A percentile compares a stretch with the other conserved stretches of the same genome.
These are phyloP conservation scores for Carex sylvatica DNA, from an alignment of 202 grass and related monocot genomes.

Conservation along the genomic window DNA sequence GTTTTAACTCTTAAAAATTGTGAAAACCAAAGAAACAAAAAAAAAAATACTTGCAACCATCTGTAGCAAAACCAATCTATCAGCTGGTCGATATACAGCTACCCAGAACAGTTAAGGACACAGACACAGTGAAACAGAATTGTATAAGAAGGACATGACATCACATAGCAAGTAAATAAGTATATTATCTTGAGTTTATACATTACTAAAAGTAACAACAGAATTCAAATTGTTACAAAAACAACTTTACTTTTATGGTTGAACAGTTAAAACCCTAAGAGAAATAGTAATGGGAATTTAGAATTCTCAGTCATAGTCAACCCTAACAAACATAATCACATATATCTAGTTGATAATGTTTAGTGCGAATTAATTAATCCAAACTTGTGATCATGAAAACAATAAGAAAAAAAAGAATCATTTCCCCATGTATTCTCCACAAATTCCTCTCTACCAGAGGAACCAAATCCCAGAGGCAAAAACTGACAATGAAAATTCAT, in stretches of 20 bases:
- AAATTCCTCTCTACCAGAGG: not conserved
- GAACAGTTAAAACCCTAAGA: not conserved
- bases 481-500: not conserved
- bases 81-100: not conserved
- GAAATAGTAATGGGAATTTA: not conserved
- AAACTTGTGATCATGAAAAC: not conserved
- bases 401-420: not conserved
- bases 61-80: not conserved
- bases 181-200: not conserved
- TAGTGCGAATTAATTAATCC: not conserved
- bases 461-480: not conserved
- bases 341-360: not conserved
- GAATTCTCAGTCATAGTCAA: conserved; percentile 7
- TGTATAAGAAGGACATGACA: not conserved
- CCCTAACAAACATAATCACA: not conserved
- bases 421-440: not conserved
- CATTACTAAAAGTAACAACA: not conserved
- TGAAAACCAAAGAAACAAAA: not conserved
- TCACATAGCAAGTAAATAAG: not conserved
- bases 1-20: not conserved
- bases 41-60: not conserved
- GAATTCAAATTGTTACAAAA: not conserved
- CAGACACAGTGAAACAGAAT: not conserved
- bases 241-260: not conserved
- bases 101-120: not conserved